Evolutionary conservation across 768 basidiomycete species (phyloP), one percentile per base, ranked within the genome.

Genomic region (Tephrocybe sp.): DNA sequence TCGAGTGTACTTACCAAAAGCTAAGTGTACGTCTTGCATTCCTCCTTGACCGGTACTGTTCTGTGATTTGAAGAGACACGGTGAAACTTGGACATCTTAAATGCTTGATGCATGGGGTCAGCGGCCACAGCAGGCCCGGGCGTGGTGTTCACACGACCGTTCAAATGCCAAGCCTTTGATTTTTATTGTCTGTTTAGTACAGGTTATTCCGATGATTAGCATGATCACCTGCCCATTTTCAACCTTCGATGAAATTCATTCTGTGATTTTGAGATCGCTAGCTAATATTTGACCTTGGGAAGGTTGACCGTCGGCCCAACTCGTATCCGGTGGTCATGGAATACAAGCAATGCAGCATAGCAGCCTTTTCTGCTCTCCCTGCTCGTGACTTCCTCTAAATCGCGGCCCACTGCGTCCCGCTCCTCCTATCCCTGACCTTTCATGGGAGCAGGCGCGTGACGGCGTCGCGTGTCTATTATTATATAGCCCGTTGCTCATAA

Each of bases 1-100:
- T 99, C 74, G 87, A 90, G 49, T 93, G 89, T 67, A 93, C 92
- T 48, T 97, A 98, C 77, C 27, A 16, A 36, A 44, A 31, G 39
- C 38, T 46, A 37, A 44, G 24, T 37, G 42, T 44, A 32, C 45
- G 46, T 51, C 30, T 51, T 51, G 40, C 35, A 45, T 35, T 31
- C 24, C 9, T 40, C 30, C 18, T n/a, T 22, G 9, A 12, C 25
- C 26, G 24, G 9, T 36, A 12, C 35, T 5, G 11, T 44, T 30
- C 26, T 24, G 49, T 5, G 5, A 19, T 37, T 19, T n/a, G 9
- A 37, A 30, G 36, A 37, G n/a, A 37, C 21, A 12, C 21, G 5
- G 6, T 37, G 16, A n/a, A n/a, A n/a, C n/a, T n/a, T n/a, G n/a
- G n/a, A n/a, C n/a, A n/a, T n/a, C n/a, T n/a, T n/a, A n/a, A n/a